Evolutionary conservation across 208 protist species (phyloP), one percentile per base, ranked within the genome.

Genomic region (Wallacemonas sp.): DNA sequence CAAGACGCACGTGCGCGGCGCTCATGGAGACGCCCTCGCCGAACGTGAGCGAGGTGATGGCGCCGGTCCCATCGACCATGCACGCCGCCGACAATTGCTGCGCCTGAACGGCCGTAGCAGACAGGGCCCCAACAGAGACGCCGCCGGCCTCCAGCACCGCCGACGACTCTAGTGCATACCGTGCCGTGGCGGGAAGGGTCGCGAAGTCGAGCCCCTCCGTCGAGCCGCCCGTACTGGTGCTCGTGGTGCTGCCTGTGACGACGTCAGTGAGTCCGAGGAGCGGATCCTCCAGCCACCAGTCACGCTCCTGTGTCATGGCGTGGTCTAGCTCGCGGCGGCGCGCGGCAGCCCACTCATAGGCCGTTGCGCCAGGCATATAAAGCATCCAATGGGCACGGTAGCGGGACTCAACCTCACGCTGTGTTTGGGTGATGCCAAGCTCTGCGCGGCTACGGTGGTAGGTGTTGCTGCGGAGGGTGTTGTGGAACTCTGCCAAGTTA

Each of bases 201-300:
- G 42, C 26, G 36, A 68, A 79, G 26, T 64, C 46, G 2, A 82
- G 41, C n/a, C n/a, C n/a, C n/a, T n/a, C n/a, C n/a, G n/a, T n/a
- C n/a, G n/a, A n/a, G n/a, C n/a, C n/a, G 26, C 63, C 73, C 14
- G 45, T 42, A 2, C 47, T 22, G 45, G 36, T 19, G 34, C 68
- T 71, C 30, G 76, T 71, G 33, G 69, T 66, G 69, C 61, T 85
- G 62, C 56, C 82, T 2, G 82, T 83, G 17, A 76, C 61, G 8
- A 76, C 51, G 54, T 87, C 83, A 11, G 38, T 39, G 36, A 91
- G 81, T 44, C 88, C 74, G n/a, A 95, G 71, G 30, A 93, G 79
- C 39, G 85, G 82, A 65, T 95, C 88, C 3, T 72, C 47, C 49
- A 86, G 41, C 87, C 86, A 96, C 88, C 90, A 96, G 62, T 93